These are phyloP conservation scores for Hyphodiscus sp. DNA, from an alignment of 2,329 filamentous ascomycete genomes.

Conservation along the genomic window DNA sequence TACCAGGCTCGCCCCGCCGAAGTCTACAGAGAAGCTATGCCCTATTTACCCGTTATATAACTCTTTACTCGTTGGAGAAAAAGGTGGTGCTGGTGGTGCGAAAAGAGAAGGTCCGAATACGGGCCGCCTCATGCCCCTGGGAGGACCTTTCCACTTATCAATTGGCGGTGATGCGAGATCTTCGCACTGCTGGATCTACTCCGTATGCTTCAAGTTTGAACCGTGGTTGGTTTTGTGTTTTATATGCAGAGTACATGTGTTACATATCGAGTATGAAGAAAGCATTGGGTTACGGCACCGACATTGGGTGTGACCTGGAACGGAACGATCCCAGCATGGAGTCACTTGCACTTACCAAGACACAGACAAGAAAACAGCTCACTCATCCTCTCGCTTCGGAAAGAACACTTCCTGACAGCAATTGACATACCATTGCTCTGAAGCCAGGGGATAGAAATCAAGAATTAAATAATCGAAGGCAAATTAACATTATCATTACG, in stretches of 20 bases:
- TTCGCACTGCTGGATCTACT: too few species aligned
- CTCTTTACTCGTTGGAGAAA: not conserved
- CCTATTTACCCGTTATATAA: not conserved
- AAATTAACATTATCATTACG: not conserved
- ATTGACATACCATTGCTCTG: too few species aligned
- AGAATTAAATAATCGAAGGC: too few species aligned
- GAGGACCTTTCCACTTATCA: not conserved
- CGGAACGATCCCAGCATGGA: too few species aligned
- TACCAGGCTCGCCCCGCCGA: not conserved
- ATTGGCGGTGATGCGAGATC: not conserved
- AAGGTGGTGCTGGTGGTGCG: not conserved
- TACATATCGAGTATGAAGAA: not conserved
- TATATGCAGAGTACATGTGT: not conserved
- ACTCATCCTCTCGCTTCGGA: not conserved
- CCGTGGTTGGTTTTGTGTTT: not conserved
- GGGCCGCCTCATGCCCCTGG: not conserved
- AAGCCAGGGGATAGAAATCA: too few species aligned
- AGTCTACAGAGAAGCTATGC: not conserved
- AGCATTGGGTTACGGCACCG: too few species aligned
- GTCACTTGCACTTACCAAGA: not conserved
- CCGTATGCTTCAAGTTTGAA: not conserved
- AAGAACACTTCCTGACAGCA: too few species aligned
- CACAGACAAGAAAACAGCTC: not conserved
- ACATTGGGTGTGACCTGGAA: too few species aligned
- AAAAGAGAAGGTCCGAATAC: constrained; percentile 3